Evolutionary conservation across 257 asterid species (phyloP), one percentile per base, ranked within the genome.

Genomic region (Avicennia marina): DNA sequence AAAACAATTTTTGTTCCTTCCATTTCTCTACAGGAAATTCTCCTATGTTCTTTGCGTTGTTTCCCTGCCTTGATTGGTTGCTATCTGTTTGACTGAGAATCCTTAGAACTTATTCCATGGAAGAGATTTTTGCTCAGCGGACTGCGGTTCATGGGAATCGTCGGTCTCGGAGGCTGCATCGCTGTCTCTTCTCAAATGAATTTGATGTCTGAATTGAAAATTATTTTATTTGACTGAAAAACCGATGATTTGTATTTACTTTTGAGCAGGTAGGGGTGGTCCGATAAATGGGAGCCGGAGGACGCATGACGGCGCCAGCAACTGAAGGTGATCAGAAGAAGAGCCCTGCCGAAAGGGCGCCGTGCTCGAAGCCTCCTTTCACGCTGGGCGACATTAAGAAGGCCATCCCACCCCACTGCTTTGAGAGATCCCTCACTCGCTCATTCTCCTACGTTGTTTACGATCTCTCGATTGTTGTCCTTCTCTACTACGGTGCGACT

Each of bases 381-480:
- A 56, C 89, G 0, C 58, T 84, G 2, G 84, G 87, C 20, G 94
- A 84, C 41, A 49, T 84, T 49, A 84, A 84, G 81, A 84, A 81
- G 31, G 87, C 74, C 63, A 78, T 84, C 58, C 94, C 94, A 15
- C 89, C 94, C 42, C 86, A 81, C 61, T 84, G 94, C 80, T 84
- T 84, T 50, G 11, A 76, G 60, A 49, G 94, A 27, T 84, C 94
- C 25, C 76, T 81, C 38, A 4, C 43, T 48, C 81, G 63, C 16
- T 84, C 94, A 0, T 76, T 81, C 66, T 74, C 82, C 27, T 81
- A 81, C 7, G 80, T 78, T 5, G 77, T 70, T 22, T 67, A 68
- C 9, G 94, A 84, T 71, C 84, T 84, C 56, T 6, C 49, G 25
- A 43, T 78, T 10, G 74, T 76, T 33, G 57, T 18, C 19, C 19